Evolutionary conservation across 805 yeast species (phyloP), one percentile per base, ranked within the genome.

Genomic region (Spathaspora girioi): DNA sequence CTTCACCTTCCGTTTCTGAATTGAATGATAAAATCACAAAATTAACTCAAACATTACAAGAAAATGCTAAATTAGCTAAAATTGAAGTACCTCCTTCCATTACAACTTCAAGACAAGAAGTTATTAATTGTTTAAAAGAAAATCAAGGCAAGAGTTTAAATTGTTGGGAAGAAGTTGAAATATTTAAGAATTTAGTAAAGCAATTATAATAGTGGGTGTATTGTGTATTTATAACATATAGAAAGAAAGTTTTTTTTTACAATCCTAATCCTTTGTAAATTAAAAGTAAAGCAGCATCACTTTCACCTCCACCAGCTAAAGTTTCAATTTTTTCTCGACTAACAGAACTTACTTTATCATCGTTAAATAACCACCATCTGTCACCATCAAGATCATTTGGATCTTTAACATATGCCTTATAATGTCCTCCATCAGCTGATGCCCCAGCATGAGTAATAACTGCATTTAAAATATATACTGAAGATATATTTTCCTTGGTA

Each of bases 251-350:
- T 26, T 43, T n/a, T 15, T 14, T 12, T 48, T 49, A 63, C 57
- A 86, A 71, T 17, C 93, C 96, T 56, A 86, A 81, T 6, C 90
- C 96, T 65, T 86, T 86, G 75, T 94, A 94, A 50, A 94, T 71
- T 58, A 93, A 77, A 50, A 94, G 85, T 67, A 94, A 80, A 2
- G 99, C 99, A 62, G 94, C 84, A 69, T 94, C 99, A 59, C 96
- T 83, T 73, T 96, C 99, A 52, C 98, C 97, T 51, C 99, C 99
- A 43, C 99, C 99, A 5, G 97, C 88, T 58, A 94, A 77, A 51
- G 80, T 69, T 67, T 91, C 97, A 54, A 94, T 83, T 64, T 82
- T 89, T 48, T 91, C 94, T 63, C 83, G 87, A 55, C 78, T 82
- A n/a, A 92, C 91, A 42, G 77, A 72, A 7, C 82, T 74, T 15